Evolutionary conservation across 495 filamentous ascomycete genomes (phyloP).

Genomic region (Penicillium fimorum): DNA sequence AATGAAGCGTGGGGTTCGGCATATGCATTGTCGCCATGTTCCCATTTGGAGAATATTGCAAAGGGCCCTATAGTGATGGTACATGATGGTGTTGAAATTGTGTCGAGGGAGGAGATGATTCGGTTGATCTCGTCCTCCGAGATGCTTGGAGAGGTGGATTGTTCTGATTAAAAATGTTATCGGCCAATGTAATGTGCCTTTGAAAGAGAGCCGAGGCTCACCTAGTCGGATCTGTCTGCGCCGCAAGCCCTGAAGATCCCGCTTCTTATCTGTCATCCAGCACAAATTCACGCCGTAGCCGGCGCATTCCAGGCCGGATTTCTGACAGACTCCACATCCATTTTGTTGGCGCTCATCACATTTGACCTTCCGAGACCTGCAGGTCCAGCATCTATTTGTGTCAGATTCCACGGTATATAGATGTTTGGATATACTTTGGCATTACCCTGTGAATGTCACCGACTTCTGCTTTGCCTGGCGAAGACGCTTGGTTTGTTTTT

Average conservation of each 20-base stretch:
- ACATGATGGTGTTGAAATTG: not conserved
- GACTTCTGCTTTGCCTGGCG: constrained; percentile 4
- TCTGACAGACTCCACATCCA: constrained; percentile 12
- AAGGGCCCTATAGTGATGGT: constrained; percentile 10
- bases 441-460: constrained; percentile 14
- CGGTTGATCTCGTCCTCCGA: constrained; percentile 7
- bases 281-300: constrained; percentile 9
- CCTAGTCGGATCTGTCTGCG: constrained; percentile 10
- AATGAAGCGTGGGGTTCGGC: not conserved
- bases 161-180: not conserved
- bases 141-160: constrained; percentile 2
- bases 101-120: constrained; percentile 5
- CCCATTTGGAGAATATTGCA: constrained; percentile 3
- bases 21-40: not conserved
- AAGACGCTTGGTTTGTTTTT: not conserved
- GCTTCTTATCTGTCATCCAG: constrained; percentile 7
- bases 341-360: constrained; percentile 13
- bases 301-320: constrained; percentile 3
- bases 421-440: not conserved
- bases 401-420: not conserved
- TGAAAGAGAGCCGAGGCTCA: not conserved
- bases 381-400: constrained; percentile 12
- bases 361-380: constrained; percentile 14
- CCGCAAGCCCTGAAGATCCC: not conserved
- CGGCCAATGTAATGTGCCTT: not conserved